A percentile compares a stretch with the other conserved stretches of the same genome.
Evolutionary conservation across 129 eudicot genomes (phyloP).

Genomic region (Chrysanthemum makinoi): DNA sequence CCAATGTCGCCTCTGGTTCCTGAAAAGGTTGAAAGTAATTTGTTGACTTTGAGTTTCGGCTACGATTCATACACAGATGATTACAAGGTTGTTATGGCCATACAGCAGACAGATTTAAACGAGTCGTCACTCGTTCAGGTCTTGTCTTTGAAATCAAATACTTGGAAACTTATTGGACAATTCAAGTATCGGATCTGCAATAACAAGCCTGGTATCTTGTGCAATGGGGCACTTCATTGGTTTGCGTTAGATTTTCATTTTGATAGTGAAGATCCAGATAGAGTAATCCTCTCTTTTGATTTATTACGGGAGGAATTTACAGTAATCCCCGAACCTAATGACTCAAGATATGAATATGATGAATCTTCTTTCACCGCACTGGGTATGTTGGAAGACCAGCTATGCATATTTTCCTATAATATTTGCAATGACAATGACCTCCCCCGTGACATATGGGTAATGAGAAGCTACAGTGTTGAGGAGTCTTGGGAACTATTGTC

Average conservation of each 20-base stretch:
- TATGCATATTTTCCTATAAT: neutral
- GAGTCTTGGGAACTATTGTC: neutral
- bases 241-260: neutral
- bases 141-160: neutral
- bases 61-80: constrained; percentile 5
- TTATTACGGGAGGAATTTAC: neutral
- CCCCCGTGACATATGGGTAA: neutral
- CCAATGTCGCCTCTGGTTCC: neutral
- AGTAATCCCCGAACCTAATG: neutral
- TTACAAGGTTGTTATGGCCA: neutral
- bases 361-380: neutral
- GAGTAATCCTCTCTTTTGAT: neutral
- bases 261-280: neutral
- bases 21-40: too few relatives aligned
- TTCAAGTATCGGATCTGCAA: neutral
- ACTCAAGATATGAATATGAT: neutral
- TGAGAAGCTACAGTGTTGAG: neutral
- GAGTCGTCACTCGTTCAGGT: neutral
- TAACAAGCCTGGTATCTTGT: neutral
- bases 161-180: neutral
- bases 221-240: neutral
- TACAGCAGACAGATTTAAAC: neutral
- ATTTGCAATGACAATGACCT: neutral
- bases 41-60: neutral
- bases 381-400: neutral